Conservation (phyloP, 192 early-diverging fungal species). For the Oehlia diaphana region DNA sequence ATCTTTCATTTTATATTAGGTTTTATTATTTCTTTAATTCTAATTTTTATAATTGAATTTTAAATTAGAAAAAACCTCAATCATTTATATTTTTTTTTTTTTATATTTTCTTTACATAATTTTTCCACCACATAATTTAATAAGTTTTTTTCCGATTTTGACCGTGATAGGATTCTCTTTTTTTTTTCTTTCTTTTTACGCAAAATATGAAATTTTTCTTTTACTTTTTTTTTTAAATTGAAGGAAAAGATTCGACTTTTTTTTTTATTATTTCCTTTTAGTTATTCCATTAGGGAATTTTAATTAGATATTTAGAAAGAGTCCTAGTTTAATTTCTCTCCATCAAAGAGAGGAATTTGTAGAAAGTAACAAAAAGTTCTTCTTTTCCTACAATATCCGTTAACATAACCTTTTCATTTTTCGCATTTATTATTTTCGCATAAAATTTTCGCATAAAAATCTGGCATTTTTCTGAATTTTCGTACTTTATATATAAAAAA, state of each 20-base stretch:
- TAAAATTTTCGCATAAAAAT: neutral
- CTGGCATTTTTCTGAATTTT: slow-evolving; percentile 1
- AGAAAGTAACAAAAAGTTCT: neutral
- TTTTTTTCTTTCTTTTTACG: neutral
- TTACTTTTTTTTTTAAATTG: too few species aligned
- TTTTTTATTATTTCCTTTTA: too few species aligned
- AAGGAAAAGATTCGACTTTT: too few species aligned
- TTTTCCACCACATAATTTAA: neutral
- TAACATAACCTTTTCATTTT: neutral
- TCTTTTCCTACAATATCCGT: neutral
- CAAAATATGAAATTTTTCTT: neutral
- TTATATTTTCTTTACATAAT: neutral
- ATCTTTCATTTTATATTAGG: too few species aligned
- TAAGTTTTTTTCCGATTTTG: neutral
- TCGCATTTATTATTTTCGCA: neutral
- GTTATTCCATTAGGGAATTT: too few species aligned
- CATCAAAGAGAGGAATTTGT: too few species aligned
- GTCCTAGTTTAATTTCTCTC: too few species aligned
- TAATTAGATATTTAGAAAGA: too few species aligned
- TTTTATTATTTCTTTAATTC: too few species aligned
- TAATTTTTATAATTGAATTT: too few species aligned
- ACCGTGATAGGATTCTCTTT: neutral
- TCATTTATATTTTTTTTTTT: neutral
- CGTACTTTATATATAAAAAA: neutral
- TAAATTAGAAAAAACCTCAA: neutral